Conservation (phyloP, 202 grass and related monocot species). For the Hordeum pubiflorum region DNA sequence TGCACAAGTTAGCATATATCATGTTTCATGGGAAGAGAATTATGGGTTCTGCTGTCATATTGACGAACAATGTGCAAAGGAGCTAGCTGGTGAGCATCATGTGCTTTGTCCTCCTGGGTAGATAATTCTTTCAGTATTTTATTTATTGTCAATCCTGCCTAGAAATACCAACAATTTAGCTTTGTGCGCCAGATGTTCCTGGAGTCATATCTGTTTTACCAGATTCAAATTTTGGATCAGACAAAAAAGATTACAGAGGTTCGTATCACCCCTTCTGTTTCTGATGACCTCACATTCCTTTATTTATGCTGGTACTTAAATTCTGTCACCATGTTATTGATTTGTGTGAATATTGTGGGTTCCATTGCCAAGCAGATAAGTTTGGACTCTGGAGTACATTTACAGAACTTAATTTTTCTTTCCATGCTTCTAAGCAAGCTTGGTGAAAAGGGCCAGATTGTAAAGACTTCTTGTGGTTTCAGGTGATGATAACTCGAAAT, state of each 20-base stretch:
- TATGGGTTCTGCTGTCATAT: conserved; percentile 94
- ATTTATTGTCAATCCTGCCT: background rate
- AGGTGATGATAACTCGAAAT: conserved; percentile 43
- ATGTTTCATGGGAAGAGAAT: conserved; percentile 73
- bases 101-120: background rate
- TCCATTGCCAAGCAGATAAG: background rate
- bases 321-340: background rate
- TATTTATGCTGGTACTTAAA: background rate
- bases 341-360: background rate
- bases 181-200: conserved; percentile 51
- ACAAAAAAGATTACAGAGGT: conserved; percentile 65
- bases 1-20: conserved; percentile 85
- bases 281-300: background rate
- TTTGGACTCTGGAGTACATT: background rate
- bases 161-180: background rate
- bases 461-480: conserved; percentile 22
- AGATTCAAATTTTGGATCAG: conserved; percentile 53
- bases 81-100: conserved; percentile 58
- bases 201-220: conserved; percentile 69
- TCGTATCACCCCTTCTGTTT: conserved; percentile 4
- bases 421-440: background rate
- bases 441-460: background rate
- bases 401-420: background rate
- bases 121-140: background rate
- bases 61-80: conserved; percentile 52